phyloP scores from a whole-genome alignment of 176 grass and related monocot genomes.

The Hordeum vulgare region MorexV3_pseudomolecules_assembly NC_058521.1:92871944-92872443 shows the following conservation, averaged over 20 bases:
- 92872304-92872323: neutral
- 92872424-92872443: too few species aligned
- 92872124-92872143: neutral
- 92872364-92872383: too few species aligned
- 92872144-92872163: neutral
- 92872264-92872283: neutral
- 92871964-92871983: neutral
- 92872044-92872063: neutral
- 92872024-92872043: neutral
- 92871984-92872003: neutral
- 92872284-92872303: neutral
- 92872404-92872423: too few species aligned
- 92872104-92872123: neutral
- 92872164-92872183: neutral
- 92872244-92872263: neutral
- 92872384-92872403: too few species aligned
- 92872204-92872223: neutral
- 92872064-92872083: constrained; percentile 13
- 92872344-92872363: neutral
- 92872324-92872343: neutral
- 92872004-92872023: neutral
- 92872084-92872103: constrained; percentile 34
- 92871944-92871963: neutral
- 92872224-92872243: neutral
- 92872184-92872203: neutral